phyloP scores from a whole-genome alignment of 1,284 basidiomycete genomes.

The Violaceomyces palustris region DNA sequence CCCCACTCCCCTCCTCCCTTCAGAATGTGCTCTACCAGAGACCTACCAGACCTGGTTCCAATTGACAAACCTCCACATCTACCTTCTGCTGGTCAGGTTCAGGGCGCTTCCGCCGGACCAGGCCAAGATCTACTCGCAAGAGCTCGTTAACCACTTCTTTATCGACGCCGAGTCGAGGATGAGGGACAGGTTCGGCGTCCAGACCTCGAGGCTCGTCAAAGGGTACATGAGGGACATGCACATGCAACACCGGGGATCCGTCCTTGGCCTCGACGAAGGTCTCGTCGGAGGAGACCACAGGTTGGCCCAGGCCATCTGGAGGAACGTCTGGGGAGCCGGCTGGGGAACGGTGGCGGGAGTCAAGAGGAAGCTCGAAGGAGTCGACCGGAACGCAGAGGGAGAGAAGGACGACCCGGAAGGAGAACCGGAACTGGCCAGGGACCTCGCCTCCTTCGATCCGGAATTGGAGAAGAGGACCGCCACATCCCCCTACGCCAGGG shows the following conservation, averaged over 20 bases:
- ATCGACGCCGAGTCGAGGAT: constrained; percentile 88
- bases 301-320: constrained; percentile 80
- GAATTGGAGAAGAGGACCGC: constrained; percentile 7
- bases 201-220: constrained; percentile 71
- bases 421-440: constrained; percentile 57
- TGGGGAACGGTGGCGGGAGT: constrained; percentile 56
- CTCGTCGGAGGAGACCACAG: constrained; percentile 55
- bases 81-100: constrained; percentile 81
- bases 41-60: constrained; percentile 99
- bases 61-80: constrained; percentile 85
- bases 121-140: constrained; percentile 68
- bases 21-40: constrained; percentile 79
- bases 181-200: constrained; percentile 66
- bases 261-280: constrained; percentile 74
- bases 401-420: constrained; percentile 42
- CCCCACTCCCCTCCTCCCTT: not conserved
- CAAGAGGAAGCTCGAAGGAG: constrained; percentile 42
- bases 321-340: constrained; percentile 69
- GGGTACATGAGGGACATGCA: constrained; percentile 84
- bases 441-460: constrained; percentile 32
- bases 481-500: constrained; percentile 18
- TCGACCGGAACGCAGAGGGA: constrained; percentile 29
- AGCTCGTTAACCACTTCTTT: constrained; percentile 91
- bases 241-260: constrained; percentile 84
- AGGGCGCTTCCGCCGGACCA: constrained; percentile 71